Base-by-base conservation (phyloP, 2,329 filamentous ascomycete species). In the Fusarium succisae region DNA sequence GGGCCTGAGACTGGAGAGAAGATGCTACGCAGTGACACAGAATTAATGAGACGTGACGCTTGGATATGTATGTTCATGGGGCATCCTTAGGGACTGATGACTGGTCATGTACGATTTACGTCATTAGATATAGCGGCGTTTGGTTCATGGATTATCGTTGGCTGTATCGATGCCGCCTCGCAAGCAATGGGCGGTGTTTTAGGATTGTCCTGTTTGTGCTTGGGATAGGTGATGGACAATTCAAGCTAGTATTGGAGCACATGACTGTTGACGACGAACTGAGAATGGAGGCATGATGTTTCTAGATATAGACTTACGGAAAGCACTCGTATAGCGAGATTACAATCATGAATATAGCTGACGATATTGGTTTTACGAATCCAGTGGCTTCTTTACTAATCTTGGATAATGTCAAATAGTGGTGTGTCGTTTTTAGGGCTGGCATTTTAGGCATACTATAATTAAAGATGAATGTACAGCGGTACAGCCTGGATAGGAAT, bases 81-180 rank as follows among this genome's bases (percentile, higher is more conserved):
- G 69, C 68, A 76, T 76, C 58, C 63, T 69, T 73, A 69, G 70
- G 73, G 75, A 69, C 70, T 76, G 55, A 76, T 68, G 74, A 72
- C 75, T 76, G 69, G 74, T 72, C 77, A 77, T 78, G 77, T 79
- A 79, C 70, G 77, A 74, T 79, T 79, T 73, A 77, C 76, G 77
- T 79, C 73, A 75, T 72, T 76, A 78, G 72, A 78, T 77, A 77
- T 77, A 75, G 76, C 74, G 77, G 77, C 77, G 77, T 79, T 78
- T 73, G 77, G 77, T 76, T 78, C 76, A 68, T 77, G 77, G 76
- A 75, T 78, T 79, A 74, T 76, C 76, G 72, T 72, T 71, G 76
- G 67, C 75, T 76, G 69, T 66, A 69, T 75, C 69, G 63, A 78
- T 61, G 73, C 67, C 65, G 75, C 68, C 75, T 70, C 71, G 64